Conservation (phyloP, 1,284 basidiomycete species). For the Cryptococcus sp. region DNA sequence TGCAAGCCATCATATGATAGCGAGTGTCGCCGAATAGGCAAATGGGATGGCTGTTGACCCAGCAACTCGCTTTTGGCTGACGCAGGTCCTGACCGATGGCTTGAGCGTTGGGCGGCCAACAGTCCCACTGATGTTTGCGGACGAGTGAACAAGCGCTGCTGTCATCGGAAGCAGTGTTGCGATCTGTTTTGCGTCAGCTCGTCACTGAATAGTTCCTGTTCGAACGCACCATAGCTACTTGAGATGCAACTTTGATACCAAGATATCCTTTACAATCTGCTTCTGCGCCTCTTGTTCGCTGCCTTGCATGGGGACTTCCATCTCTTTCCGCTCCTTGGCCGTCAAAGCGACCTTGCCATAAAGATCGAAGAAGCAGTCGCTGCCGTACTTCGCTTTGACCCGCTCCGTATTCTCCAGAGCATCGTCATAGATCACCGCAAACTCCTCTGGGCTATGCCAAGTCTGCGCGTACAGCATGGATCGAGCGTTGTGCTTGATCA, state of each 20-base stretch:
- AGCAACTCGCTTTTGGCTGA: too few species aligned
- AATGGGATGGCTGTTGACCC: too few species aligned
- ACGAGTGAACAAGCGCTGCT: too few species aligned
- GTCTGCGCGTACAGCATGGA: slow-evolving; percentile 23
- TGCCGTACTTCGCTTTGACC: slow-evolving; percentile 10
- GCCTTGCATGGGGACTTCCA: slow-evolving; percentile 11
- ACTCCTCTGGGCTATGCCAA: slow-evolving; percentile 17
- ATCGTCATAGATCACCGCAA: slow-evolving; percentile 15
- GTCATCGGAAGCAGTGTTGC: too few species aligned
- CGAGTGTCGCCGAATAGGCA: too few species aligned
- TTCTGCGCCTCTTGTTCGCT: slow-evolving; percentile 10
- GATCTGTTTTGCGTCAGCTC: too few species aligned
- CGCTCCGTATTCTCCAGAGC: slow-evolving; percentile 3
- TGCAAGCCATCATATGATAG: background rate
- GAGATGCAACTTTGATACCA: background rate
- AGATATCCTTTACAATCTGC: slow-evolving; percentile 14
- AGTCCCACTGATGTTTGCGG: too few species aligned
- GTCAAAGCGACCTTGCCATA: slow-evolving; percentile 19
- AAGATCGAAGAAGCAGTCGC: slow-evolving; percentile 14
- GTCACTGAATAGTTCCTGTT: too few species aligned
- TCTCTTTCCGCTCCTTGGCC: slow-evolving; percentile 9
- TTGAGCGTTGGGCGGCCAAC: too few species aligned
- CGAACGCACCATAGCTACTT: too few species aligned
- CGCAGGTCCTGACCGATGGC: too few species aligned
- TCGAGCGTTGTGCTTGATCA: slow-evolving; percentile 9